A percentile compares a stretch with the other conserved stretches of the same genome.
phyloP scores from a whole-genome alignment of 2,329 filamentous ascomycete species.

The Microsporum ferrugineum region DNA sequence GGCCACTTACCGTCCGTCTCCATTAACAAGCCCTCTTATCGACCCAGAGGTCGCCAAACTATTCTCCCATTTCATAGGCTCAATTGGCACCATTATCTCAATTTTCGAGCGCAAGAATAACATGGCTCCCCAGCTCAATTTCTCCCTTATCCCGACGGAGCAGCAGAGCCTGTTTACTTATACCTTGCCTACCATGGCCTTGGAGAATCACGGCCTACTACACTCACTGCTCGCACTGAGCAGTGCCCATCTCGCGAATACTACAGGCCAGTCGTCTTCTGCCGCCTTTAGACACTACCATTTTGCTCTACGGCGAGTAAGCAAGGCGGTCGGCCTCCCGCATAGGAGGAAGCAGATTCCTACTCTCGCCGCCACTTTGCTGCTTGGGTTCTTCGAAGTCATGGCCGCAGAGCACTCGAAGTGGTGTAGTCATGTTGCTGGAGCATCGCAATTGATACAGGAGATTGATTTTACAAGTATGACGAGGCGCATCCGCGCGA shows the following conservation, averaged over 20 bases:
- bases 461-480: constrained; percentile 70
- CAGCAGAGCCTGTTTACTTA: constrained; percentile 55
- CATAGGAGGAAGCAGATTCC: constrained; percentile 60
- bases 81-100: constrained; percentile 75
- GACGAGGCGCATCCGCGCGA: constrained; percentile 56
- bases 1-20: constrained; percentile 55
- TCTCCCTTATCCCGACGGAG: constrained; percentile 51
- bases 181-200: constrained; percentile 69
- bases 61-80: constrained; percentile 84
- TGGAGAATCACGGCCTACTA: constrained; percentile 74
- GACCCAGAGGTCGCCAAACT: constrained; percentile 69
- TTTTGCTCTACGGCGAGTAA: constrained; percentile 65
- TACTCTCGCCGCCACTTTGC: constrained; percentile 75
- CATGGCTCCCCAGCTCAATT: constrained; percentile 55
- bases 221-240: constrained; percentile 83
- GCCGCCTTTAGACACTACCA: constrained; percentile 88
- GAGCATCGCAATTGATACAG: constrained; percentile 66
- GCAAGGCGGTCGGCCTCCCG: constrained; percentile 59
- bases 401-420: constrained; percentile 90
- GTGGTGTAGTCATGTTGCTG: constrained; percentile 86
- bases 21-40: constrained; percentile 59
- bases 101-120: constrained; percentile 74
- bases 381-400: constrained; percentile 87
- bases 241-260: constrained; percentile 75
- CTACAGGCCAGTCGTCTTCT: constrained; percentile 61